These are phyloP conservation scores for Phytophthora tentaculata DNA, from an alignment of 352 stramenopile genomes.

Conservation along the genomic window DNA sequence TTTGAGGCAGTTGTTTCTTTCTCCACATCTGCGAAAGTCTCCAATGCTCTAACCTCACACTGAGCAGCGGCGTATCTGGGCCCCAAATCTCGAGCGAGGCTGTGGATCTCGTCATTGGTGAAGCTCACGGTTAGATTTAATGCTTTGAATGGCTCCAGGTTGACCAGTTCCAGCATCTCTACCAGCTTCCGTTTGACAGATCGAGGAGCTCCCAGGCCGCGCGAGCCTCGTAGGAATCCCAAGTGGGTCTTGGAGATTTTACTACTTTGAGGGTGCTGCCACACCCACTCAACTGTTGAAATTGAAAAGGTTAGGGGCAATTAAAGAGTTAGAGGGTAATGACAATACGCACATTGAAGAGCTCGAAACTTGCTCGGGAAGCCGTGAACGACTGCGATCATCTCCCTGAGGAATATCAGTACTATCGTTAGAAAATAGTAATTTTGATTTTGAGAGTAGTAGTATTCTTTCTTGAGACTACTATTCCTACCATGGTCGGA, in stretches of 20 bases:
- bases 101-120: slow-evolving; percentile 49
- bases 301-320: slow-evolving; percentile 3
- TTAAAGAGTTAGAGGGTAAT: neutral
- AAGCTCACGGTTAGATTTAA: slow-evolving; percentile 63
- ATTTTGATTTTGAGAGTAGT: neutral
- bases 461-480: neutral
- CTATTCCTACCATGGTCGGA: slow-evolving; percentile 62
- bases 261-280: slow-evolving; percentile 72
- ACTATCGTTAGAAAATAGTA: neutral
- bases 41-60: slow-evolving; percentile 46
- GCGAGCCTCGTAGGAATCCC: slow-evolving; percentile 35
- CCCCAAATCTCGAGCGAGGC: slow-evolving; percentile 39
- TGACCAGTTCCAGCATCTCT: slow-evolving; percentile 73
- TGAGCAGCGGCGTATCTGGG: slow-evolving; percentile 39
- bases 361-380: slow-evolving; percentile 81
- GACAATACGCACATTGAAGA: slow-evolving; percentile 68
- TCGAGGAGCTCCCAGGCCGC: slow-evolving; percentile 50
- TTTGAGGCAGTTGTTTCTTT: neutral
- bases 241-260: slow-evolving; percentile 58
- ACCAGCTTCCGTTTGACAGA: slow-evolving; percentile 77
- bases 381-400: slow-evolving; percentile 74
- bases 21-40: slow-evolving; percentile 15
- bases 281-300: slow-evolving; percentile 72
- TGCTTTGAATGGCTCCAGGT: slow-evolving; percentile 54
- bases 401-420: slow-evolving; percentile 54